Evolutionary conservation across 768 basidiomycete species (phyloP), one percentile per base, ranked within the genome.

Genomic region (Crucibulum laeve): DNA sequence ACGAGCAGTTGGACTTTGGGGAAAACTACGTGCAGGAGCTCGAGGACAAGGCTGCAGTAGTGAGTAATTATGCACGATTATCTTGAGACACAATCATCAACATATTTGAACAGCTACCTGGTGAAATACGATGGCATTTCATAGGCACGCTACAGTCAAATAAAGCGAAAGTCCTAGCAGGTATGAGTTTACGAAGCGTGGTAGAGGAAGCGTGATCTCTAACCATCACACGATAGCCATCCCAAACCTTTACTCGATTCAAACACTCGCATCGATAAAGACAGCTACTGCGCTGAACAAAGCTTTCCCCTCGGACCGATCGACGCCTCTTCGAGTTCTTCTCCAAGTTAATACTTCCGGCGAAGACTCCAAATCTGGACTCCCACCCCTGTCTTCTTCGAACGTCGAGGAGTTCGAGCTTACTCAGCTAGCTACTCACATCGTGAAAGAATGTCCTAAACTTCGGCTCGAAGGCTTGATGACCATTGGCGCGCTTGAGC

Each of bases 11-110:
- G 2, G 91, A 95, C 61, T 99, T 98, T 57, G 96, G 96, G 5
- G 96, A 99, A 69, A 99, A 99, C 61, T 98, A 97, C 57, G 91
- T 92, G 8, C 87, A 94, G 52, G 94, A 98, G 55, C 64, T 98
- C 48, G 84, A 82, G 28, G 91, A 91, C 24, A 96, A 96, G 59
- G 90, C 92, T 0, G 68, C 67, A 45, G 68, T 75, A 55, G 87
- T 88, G 59, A 49, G 77, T 64, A 36, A 32, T 19, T 43, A 26
- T 40, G 26, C 5, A 22, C 5, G 23, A 23, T 42, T 19, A 22
- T 35, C 25, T 24, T 8, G n/a, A 40, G 33, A 21, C 18, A 4
- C 0, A 38, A 21, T 13, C 24, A 10, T 35, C 15, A 32, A 22
- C n/a, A 24, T 19, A 25, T 26, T 42, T 28, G 25, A 41, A 17